Evolutionary conservation across 768 basidiomycete species (phyloP).

Genomic region (Mycena kentingensis): DNA sequence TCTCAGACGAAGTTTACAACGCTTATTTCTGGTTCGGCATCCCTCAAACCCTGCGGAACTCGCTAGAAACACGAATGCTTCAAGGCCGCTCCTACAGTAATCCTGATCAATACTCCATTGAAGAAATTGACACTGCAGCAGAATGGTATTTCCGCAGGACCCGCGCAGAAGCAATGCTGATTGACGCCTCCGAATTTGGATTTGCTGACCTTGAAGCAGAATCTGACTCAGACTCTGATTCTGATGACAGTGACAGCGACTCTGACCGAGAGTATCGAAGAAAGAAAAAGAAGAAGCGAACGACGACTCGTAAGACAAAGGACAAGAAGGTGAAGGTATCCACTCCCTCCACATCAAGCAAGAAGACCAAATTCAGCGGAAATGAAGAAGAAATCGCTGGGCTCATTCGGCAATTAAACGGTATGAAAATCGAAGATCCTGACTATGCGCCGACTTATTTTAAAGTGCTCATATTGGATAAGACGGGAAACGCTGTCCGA

Average conservation of each 20-base stretch:
- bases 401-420: constrained; percentile 13
- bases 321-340: not conserved
- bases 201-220: too few species aligned
- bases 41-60: too few species aligned
- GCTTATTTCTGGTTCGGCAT: too few species aligned
- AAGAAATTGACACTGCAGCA: too few species aligned
- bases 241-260: too few species aligned
- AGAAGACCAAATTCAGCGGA: not conserved
- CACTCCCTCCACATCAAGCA: not conserved
- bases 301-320: not conserved
- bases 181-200: too few species aligned
- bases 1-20: too few species aligned
- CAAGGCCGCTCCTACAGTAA: too few species aligned
- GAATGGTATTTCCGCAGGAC: too few species aligned
- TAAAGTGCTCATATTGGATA: constrained; percentile 12
- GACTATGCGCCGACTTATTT: constrained; percentile 18
- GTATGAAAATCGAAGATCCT: constrained; percentile 16
- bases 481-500: not conserved
- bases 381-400: constrained; percentile 6
- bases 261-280: constrained; percentile 2
- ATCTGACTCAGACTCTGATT: constrained; percentile 3
- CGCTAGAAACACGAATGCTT: too few species aligned
- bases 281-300: not conserved
- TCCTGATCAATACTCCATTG: too few species aligned
- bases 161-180: too few species aligned